These are phyloP conservation scores for Prunus salicina DNA, from an alignment of 306 rosid species.

Conservation along the genomic window DNA sequence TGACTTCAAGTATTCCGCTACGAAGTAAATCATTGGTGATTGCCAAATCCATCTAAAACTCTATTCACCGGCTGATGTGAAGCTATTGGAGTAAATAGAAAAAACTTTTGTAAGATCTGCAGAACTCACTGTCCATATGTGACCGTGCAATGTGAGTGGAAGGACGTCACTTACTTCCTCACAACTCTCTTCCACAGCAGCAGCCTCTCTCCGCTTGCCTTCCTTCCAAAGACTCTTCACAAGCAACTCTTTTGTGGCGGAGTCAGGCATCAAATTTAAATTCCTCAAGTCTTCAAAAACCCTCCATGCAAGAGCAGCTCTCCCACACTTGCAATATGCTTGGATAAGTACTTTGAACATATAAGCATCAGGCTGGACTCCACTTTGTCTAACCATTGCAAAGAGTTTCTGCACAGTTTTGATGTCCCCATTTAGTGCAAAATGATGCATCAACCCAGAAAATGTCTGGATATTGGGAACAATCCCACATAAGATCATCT, in stretches of 20 bases:
- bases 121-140: slow-evolving; percentile 73
- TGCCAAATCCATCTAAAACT: slow-evolving; percentile 11
- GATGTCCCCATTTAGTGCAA: slow-evolving; percentile 57
- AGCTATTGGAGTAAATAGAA: slow-evolving; percentile 56
- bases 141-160: slow-evolving; percentile 59
- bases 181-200: slow-evolving; percentile 62
- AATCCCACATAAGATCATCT: slow-evolving; percentile 64
- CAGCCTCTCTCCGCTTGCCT: slow-evolving; percentile 80
- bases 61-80: slow-evolving; percentile 35
- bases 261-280: slow-evolving; percentile 54
- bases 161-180: slow-evolving; percentile 45
- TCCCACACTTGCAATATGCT: slow-evolving; percentile 75
- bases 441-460: slow-evolving; percentile 69
- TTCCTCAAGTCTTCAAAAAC: slow-evolving; percentile 68
- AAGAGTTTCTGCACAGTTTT: slow-evolving; percentile 70
- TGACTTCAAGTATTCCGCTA: not conserved
- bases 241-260: slow-evolving; percentile 69
- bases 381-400: slow-evolving; percentile 65
- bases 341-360: slow-evolving; percentile 61
- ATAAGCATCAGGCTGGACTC: slow-evolving; percentile 63
- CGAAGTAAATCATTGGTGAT: not conserved
- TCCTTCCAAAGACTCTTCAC: slow-evolving; percentile 87
- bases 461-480: slow-evolving; percentile 74
- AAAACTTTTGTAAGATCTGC: slow-evolving; percentile 57
- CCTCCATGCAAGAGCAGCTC: slow-evolving; percentile 74